phyloP scores from a whole-genome alignment of 2,329 filamentous ascomycete species.

The Seiridium cupressi region DNA sequence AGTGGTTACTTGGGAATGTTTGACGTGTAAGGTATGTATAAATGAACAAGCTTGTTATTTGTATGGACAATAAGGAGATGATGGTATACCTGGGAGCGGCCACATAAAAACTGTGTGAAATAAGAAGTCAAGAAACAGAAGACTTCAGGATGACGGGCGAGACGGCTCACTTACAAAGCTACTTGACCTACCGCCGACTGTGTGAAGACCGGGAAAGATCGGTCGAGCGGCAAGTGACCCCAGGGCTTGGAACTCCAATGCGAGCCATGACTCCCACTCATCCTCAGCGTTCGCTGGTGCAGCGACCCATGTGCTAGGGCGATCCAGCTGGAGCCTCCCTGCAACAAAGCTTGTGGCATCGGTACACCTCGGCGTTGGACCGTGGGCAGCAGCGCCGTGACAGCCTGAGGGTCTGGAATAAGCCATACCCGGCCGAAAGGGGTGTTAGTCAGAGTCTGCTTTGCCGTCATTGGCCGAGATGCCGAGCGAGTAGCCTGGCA shows the following conservation, averaged over 20 bases:
- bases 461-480: conserved; percentile 45
- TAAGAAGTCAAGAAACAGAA: not conserved
- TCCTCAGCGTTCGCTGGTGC: not conserved
- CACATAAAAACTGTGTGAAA: not conserved
- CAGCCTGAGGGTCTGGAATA: conserved; percentile 12
- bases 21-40: not conserved
- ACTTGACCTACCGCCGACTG: not conserved
- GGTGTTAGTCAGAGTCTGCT: conserved; percentile 19
- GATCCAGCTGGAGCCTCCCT: not conserved
- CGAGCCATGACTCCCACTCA: not conserved
- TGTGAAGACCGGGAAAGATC: conserved; percentile 24
- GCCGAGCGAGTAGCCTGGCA: conserved; percentile 28
- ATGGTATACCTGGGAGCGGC: too few species aligned
- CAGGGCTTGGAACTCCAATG: not conserved
- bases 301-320: not conserved
- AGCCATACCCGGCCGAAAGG: conserved; percentile 35
- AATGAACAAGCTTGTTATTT: not conserved
- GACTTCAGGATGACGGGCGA: not conserved
- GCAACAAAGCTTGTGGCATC: not conserved
- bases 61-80: not conserved
- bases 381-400: not conserved
- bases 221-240: conserved; percentile 29
- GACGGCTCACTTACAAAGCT: not conserved
- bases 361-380: conserved; percentile 5
- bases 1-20: too few species aligned